Evolutionary conservation across 2,329 filamentous ascomycete genomes (phyloP).

Genomic region (Nemania abortiva): DNA sequence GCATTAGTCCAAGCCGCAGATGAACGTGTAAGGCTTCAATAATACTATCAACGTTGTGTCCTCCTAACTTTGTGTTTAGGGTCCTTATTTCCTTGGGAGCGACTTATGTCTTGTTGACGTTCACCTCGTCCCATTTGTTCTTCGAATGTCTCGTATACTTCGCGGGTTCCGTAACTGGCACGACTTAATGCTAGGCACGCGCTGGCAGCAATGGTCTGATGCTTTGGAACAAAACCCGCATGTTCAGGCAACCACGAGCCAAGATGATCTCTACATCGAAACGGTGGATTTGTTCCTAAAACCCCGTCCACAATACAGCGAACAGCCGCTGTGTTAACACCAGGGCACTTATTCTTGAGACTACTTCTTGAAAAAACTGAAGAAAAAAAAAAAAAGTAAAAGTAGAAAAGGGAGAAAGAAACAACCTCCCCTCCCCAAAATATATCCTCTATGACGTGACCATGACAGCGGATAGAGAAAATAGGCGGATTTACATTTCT

Average conservation of each 20-base stretch:
- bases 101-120: conserved; percentile 75
- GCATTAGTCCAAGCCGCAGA: conserved; percentile 62
- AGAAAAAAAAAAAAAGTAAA: neutral
- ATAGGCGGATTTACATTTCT: neutral
- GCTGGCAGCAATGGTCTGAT: conserved; percentile 77
- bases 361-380: neutral
- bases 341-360: neutral
- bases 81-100: conserved; percentile 75
- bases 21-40: conserved; percentile 52
- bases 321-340: conserved; percentile 14
- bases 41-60: neutral
- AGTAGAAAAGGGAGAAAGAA: neutral
- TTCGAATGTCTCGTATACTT: conserved; percentile 75
- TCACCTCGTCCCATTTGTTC: conserved; percentile 79
- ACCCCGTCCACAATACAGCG: conserved; percentile 35
- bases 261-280: conserved; percentile 63
- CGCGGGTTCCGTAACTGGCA: conserved; percentile 75
- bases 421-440: neutral
- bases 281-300: conserved; percentile 66
- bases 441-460: neutral
- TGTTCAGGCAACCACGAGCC: conserved; percentile 75
- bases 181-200: conserved; percentile 69
- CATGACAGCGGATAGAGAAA: conserved; percentile 29
- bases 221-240: conserved; percentile 74
- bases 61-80: conserved; percentile 52